Base-by-base conservation (phyloP, 306 rosid genomes). In the Glycine latifolia region DNA sequence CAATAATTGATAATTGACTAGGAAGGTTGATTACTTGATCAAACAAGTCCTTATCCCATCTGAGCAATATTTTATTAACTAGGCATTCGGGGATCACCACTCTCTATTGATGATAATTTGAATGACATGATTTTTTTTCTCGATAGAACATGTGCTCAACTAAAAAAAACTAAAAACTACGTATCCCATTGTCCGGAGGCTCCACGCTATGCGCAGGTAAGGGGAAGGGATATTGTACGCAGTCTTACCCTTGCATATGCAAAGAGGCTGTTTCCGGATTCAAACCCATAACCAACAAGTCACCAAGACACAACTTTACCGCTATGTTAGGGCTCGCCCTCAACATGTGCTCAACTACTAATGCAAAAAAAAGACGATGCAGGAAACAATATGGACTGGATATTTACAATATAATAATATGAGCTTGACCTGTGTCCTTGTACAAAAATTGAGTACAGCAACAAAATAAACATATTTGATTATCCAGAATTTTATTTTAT, bases 31-130 rank as follows among this genome's bases (percentile, higher is more conserved):
- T 26, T 26, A 26, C 31, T 26, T 0, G 31, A 26, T 26, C 31
- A 26, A 26, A 26, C 2, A 26, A 26, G 31, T 69, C 39, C 44
- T 69, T 71, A 55, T 31, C 66, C 73, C 72, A 17, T 77, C 16
- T 10, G 13, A 62, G 58, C 63, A 83, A 60, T n/a, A 12, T 75
- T 76, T 80, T 12, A 13, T 35, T 44, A 49, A 69, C 76, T 46
- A 69, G 31, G 47, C 65, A 68, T 56, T 60, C n/a, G 8, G 71
- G 50, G 47, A 52, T 48, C 43, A 12, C 33, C 9, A 15, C 26
- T 48, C 56, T 5, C 17, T 7, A 43, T 35, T 52, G 33, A 0
- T 31, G 1, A 59, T 53, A 33, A 76, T 70, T 75, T 11, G 37
- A 65, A 16, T 67, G 41, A 56, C 63, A 35, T 46, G 20, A 58